Conservation (phyloP, 306 rosid genomes). For the Glycine soja region DNA sequence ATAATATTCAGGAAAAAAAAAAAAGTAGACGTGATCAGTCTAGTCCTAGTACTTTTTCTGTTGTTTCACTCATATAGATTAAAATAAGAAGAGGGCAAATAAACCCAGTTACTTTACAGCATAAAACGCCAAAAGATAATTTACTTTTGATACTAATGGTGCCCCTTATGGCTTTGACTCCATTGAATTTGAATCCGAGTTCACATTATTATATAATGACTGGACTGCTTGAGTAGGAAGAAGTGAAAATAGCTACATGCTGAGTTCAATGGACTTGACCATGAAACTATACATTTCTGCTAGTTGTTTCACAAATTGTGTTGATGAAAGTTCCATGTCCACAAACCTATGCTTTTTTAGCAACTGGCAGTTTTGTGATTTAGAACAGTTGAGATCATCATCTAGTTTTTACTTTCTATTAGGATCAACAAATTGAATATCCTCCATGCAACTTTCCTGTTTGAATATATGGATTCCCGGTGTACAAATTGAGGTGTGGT, state of each 20-base stretch:
- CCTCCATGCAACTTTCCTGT: neutral
- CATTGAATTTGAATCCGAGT: neutral
- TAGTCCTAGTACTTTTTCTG: too few relatives aligned
- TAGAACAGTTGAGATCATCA: neutral
- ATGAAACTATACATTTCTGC: neutral
- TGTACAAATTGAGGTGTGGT: too few relatives aligned
- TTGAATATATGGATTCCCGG: neutral
- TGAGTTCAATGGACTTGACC: neutral
- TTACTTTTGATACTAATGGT: neutral
- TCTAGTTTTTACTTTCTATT: neutral
- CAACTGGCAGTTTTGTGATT: neutral
- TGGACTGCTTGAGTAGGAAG: neutral
- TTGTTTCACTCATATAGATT: too few relatives aligned
- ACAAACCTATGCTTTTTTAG: neutral
- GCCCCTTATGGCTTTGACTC: neutral
- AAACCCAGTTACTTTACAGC: too few relatives aligned
- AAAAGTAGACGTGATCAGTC: too few relatives aligned
- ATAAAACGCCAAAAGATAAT: too few relatives aligned
- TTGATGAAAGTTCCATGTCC: neutral
- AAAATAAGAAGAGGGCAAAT: too few relatives aligned
- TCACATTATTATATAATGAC: neutral
- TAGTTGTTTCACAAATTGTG: neutral
- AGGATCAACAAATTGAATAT: neutral
- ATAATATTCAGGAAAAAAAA: too few relatives aligned
- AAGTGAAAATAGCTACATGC: too few relatives aligned